Evolutionary conservation across 2,329 filamentous ascomycete species (phyloP).

Genomic region (Thelonectria blattea): DNA sequence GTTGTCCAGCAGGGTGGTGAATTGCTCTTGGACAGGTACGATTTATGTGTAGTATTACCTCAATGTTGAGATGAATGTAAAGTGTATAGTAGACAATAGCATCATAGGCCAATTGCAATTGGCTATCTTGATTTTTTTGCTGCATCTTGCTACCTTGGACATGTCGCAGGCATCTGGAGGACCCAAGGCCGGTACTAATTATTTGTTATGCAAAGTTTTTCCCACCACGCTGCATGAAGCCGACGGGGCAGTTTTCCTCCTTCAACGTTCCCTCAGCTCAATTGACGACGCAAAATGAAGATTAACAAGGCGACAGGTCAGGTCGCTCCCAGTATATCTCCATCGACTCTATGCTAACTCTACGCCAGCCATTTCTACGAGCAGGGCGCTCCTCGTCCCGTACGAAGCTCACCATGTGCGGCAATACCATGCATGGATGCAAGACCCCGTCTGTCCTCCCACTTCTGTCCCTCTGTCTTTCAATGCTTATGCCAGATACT

Average conservation of each 20-base stretch:
- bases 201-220: conserved; percentile 7
- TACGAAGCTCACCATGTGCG: conserved; percentile 83
- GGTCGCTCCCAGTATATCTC: background rate
- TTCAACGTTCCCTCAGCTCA: conserved; percentile 15
- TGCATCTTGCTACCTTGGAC: background rate
- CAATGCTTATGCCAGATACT: background rate
- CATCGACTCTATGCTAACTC: background rate
- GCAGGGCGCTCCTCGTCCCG: conserved; percentile 76
- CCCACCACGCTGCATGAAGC: background rate
- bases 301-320: conserved; percentile 53
- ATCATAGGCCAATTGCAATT: background rate
- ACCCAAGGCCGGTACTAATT: background rate
- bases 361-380: conserved; percentile 67
- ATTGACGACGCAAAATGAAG: conserved; percentile 45
- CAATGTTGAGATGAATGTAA: no score
- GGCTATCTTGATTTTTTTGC: conserved; percentile 10
- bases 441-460: conserved; percentile 68
- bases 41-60: no score
- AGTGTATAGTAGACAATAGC: no score
- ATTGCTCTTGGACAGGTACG: no score
- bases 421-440: conserved; percentile 91
- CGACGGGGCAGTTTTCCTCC: conserved; percentile 15
- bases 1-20: no score
- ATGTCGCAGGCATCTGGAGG: background rate
- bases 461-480: background rate